Evolutionary conservation across 2,329 filamentous ascomycete species (phyloP).

Genomic region (Atkinsonella texensis): DNA sequence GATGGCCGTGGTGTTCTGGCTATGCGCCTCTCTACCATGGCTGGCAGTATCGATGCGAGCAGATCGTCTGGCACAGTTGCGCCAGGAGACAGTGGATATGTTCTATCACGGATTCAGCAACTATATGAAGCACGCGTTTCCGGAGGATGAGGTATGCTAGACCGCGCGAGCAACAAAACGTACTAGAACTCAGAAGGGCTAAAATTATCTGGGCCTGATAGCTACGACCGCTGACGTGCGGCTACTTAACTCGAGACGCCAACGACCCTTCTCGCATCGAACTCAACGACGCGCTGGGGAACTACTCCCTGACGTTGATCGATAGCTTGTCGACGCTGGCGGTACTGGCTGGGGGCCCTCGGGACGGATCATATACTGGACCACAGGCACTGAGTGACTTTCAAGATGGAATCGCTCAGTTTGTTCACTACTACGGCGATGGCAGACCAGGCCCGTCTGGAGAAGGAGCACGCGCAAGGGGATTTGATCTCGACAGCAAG

Average conservation of each 20-base stretch:
- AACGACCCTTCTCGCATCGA: constrained; percentile 70
- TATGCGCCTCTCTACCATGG: constrained; percentile 28
- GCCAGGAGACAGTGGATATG: constrained; percentile 57
- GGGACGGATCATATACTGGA: constrained; percentile 24
- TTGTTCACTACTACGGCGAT: constrained; percentile 80
- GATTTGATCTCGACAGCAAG: constrained; percentile 94
- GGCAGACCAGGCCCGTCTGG: constrained; percentile 58
- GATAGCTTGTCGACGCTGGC: constrained; percentile 91
- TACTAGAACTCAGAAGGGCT: neutral
- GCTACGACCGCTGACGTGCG: constrained; percentile 76
- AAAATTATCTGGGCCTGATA: constrained; percentile 20
- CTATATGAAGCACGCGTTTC: constrained; percentile 89
- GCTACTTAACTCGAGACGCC: constrained; percentile 71
- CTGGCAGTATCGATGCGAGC: constrained; percentile 38
- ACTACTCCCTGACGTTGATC: constrained; percentile 91
- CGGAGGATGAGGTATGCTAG: constrained; percentile 66
- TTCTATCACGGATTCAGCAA: constrained; percentile 97
- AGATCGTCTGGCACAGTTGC: constrained; percentile 41
- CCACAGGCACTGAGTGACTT: constrained; percentile 55
- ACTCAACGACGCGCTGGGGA: constrained; percentile 89
- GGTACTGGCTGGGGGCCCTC: constrained; percentile 68
- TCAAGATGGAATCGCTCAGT: constrained; percentile 61
- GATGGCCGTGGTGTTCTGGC: constrained; percentile 13
- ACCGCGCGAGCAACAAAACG: no score
- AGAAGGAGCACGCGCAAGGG: constrained; percentile 58